Percentiles rank a stretch among this genome's conserved stretches.
Conservation (phyloP, 139 green algal genomes). For the Dunaliella primolecta region DNA sequence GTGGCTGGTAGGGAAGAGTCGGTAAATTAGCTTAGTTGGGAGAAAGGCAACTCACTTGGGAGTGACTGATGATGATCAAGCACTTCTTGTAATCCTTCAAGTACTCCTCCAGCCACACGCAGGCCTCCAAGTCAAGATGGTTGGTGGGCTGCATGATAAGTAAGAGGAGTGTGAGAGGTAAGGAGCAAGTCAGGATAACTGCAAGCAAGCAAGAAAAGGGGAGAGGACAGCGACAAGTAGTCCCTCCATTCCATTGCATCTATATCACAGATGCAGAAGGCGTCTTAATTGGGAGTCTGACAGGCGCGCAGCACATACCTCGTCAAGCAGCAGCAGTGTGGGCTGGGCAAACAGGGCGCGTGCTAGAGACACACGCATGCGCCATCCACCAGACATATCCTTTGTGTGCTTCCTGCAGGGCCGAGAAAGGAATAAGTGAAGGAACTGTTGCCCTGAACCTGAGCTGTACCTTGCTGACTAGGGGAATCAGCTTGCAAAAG, state of each 20-base stretch:
- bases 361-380: slow-evolving; percentile 94
- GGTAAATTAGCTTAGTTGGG: no score
- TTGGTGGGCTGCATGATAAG: slow-evolving; percentile 61
- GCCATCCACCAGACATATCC: slow-evolving; percentile 94
- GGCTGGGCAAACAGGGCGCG: slow-evolving; percentile 89
- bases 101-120: slow-evolving; percentile 96
- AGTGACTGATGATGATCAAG: slow-evolving; percentile 39
- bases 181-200: not conserved
- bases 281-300: not conserved
- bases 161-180: slow-evolving; percentile 33
- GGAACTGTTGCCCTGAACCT: no score
- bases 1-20: no score
- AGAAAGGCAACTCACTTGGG: slow-evolving; percentile 13
- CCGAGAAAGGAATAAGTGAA: not conserved
- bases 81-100: slow-evolving; percentile 67
- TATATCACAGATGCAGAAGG: not conserved
- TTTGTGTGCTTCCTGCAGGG: slow-evolving; percentile 49
- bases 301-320: not conserved
- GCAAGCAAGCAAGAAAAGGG: not conserved
- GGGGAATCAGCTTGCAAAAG: not conserved
- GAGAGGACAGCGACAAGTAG: not conserved
- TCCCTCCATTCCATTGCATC: not conserved
- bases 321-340: slow-evolving; percentile 80
- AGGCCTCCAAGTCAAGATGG: slow-evolving; percentile 85
- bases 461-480: not conserved